phyloP scores from a whole-genome alignment of 306 rosid genomes.

The Quercus robur region DNA sequence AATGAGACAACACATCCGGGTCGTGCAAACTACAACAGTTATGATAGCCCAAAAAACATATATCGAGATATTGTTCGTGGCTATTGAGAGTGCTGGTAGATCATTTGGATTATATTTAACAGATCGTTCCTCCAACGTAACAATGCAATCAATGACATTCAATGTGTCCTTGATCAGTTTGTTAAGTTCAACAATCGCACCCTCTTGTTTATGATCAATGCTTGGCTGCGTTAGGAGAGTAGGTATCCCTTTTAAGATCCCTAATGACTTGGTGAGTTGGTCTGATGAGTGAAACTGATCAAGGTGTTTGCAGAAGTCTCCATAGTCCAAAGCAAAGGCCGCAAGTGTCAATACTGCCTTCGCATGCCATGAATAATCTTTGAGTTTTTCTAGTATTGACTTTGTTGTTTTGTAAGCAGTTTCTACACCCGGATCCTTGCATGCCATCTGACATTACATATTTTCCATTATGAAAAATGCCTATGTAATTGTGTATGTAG shows the following conservation, averaged over 20 bases:
- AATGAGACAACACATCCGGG: conserved; percentile 38
- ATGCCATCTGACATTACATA: conserved; percentile 39
- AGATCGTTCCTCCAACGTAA: conserved; percentile 39
- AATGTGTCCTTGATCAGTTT: conserved; percentile 38
- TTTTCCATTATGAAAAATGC: not conserved
- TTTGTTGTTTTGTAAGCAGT: conserved; percentile 47
- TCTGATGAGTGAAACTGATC: conserved; percentile 38
- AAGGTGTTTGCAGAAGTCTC: conserved; percentile 56
- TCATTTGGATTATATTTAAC: conserved; percentile 23
- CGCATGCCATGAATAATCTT: conserved; percentile 55
- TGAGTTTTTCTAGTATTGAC: conserved; percentile 47
- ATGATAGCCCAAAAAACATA: conserved; percentile 65
- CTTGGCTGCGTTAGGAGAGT: conserved; percentile 28
- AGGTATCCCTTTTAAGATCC: conserved; percentile 49
- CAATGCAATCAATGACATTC: conserved; percentile 42
- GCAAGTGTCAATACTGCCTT: conserved; percentile 63
- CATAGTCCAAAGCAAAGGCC: conserved; percentile 63
- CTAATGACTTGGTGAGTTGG: conserved; percentile 56
- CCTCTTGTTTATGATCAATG: conserved; percentile 27
- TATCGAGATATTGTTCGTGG: conserved; percentile 33
- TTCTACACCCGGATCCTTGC: conserved; percentile 55
- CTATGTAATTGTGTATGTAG: too few species aligned
- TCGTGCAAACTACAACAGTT: conserved; percentile 43
- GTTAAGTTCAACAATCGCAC: conserved; percentile 43
- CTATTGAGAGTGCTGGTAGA: conserved; percentile 33